Evolutionary conservation across 768 basidiomycete genomes (phyloP).

Genomic region (Suillus fuscotomentosus): DNA sequence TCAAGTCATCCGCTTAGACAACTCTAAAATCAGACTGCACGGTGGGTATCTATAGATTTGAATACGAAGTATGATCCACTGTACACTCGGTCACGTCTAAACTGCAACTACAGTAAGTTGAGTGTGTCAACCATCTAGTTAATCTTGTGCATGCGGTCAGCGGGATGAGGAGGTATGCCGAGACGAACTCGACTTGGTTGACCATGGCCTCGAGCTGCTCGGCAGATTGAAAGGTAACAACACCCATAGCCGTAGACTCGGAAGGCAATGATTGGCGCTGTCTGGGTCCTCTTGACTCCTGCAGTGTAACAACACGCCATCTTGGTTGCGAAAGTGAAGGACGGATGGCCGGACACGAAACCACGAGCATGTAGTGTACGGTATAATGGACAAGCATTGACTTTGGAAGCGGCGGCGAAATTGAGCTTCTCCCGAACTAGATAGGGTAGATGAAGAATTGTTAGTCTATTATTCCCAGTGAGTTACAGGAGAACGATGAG

Average conservation of each 20-base stretch:
- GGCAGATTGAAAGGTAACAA: conserved; percentile 35
- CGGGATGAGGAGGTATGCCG: conserved; percentile 35
- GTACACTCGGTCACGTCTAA: too few species aligned
- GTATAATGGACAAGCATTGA: conserved; percentile 38
- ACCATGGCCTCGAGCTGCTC: conserved; percentile 28
- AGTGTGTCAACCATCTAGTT: too few species aligned
- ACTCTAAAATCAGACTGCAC: too few species aligned
- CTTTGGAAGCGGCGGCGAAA: conserved; percentile 19
- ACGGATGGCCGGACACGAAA: conserved; percentile 31
- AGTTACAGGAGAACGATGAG: conserved; percentile 13
- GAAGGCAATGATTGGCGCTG: conserved; percentile 31
- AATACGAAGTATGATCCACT: too few species aligned
- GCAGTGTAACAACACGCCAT: conserved; percentile 31
- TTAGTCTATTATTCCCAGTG: conserved; percentile 32
- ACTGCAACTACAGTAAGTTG: too few species aligned
- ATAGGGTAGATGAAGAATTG: conserved; percentile 36
- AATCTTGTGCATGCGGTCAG: conserved; percentile 29
- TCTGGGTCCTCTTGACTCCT: conserved; percentile 26
- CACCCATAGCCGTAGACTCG: conserved; percentile 33
- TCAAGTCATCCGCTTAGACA: too few species aligned
- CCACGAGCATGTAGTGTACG: conserved; percentile 34
- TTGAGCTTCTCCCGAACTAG: conserved; percentile 36
- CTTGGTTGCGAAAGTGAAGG: conserved; percentile 30
- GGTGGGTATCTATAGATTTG: too few species aligned
- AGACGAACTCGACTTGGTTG: conserved; percentile 31